Base-by-base conservation (phyloP, 2,329 filamentous ascomycete genomes). In the Pseudocercospora vitis region DNA sequence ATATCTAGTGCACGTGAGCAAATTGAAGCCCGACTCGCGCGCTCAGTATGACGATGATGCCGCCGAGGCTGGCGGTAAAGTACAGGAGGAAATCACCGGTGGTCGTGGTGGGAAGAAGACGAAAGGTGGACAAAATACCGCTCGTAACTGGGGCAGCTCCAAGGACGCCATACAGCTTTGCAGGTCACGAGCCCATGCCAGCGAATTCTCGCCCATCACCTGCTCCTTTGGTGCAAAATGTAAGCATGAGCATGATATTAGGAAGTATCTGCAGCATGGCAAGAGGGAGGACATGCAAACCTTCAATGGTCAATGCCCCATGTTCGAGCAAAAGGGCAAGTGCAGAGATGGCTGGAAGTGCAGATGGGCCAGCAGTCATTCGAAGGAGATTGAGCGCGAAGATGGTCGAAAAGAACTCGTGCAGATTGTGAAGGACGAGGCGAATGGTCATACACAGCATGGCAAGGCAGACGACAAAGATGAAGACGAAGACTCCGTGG, bases 271-370 rank as follows among this genome's bases (percentile, higher is more conserved):
- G 45, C 82, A 81, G 26, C 84, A 94, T 52, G 88, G 91, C 57
- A 91, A 92, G 61, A 84, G 89, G 39, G 83, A 83, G 56, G 89
- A 97, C 66, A 78, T 96, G 32, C 80, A 81, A 4, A 89, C 87
- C 0, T 87, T 95, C 65, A 80, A 78, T 35, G 87, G 89, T 5
- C 78, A 86, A 57, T 99, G 94, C 67, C 92, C 91, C 0, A 81
- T 95, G 7, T 96, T 84, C 71, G 85, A 89, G 61, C 77, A 78
- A 12, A 82, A 86, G 59, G 91, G 91, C 9, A 83, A 79, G 57
- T 99, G 94, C 65, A 80, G 82, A 45, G 83, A 87, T 11, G 94
- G 94, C 4, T 99, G 92, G 91, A 95, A 92, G 70, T 99, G 94
- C 70, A 87, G 92, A 18, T 95, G 96, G 67, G 87, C 89, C 28